A percentile compares a stretch with the other conserved stretches of the same genome.
Evolutionary conservation across 306 rosid genomes (phyloP).

Genomic region (Prunus davidiana): DNA sequence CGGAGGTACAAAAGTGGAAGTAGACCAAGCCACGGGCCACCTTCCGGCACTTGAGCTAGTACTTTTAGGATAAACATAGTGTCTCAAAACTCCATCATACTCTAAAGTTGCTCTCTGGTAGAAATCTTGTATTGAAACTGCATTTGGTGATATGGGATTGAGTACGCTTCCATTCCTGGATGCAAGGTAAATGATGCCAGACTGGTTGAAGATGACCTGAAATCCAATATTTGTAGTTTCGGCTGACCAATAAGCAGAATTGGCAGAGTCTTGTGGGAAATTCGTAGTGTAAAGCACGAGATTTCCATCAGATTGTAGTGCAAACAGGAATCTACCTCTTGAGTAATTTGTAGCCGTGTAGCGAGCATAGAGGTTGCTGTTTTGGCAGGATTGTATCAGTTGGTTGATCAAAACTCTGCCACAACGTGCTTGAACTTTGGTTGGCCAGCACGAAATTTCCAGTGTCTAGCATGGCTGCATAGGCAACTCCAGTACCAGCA

Average conservation of each 20-base stretch:
- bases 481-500: no score
- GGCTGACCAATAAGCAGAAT: background rate
- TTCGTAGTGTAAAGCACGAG: conserved; percentile 27
- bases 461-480: background rate
- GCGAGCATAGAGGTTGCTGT: conserved; percentile 12
- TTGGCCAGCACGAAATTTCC: conserved; percentile 30
- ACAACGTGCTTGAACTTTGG: conserved; percentile 1
- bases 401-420: conserved; percentile 56
- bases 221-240: background rate
- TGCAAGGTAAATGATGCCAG: conserved; percentile 30
- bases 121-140: background rate
- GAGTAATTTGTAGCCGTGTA: conserved; percentile 29
- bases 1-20: background rate
- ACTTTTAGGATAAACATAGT: conserved; percentile 36
- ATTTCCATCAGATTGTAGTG: conserved; percentile 8
- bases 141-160: background rate
- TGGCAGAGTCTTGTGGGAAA: conserved; percentile 27
- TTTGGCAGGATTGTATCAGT: conserved; percentile 60
- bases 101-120: conserved; percentile 63
- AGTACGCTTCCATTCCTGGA: conserved; percentile 2
- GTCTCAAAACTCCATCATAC: conserved; percentile 48
- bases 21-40: conserved; percentile 23
- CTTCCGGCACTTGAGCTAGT: background rate
- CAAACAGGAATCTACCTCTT: conserved; percentile 47
- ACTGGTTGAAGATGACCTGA: conserved; percentile 33